Percentiles rank a stretch among this genome's conserved stretches.
Conservation (phyloP, 2,329 filamentous ascomycete species). For the Pseudogymnoascus sp. region DNA sequence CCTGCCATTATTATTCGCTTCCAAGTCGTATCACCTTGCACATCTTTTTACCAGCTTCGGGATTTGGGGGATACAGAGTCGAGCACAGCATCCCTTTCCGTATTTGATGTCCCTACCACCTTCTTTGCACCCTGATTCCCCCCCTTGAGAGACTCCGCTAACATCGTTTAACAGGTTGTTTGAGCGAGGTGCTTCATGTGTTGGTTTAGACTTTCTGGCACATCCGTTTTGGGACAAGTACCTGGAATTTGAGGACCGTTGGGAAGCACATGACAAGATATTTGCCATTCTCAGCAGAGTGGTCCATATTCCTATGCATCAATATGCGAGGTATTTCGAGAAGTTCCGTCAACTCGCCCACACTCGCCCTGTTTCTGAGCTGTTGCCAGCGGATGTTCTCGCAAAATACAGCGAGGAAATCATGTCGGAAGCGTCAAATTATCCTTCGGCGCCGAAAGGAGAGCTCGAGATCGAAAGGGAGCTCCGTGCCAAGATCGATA, state of each 20-base stretch:
- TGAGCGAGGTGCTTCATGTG: conserved; percentile 75
- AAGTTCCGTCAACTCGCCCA: conserved; percentile 74
- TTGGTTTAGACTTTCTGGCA: conserved; percentile 87
- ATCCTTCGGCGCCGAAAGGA: conserved; percentile 46
- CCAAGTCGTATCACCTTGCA: conserved; percentile 32
- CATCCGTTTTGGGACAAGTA: conserved; percentile 99
- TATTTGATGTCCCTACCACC: conserved; percentile 51
- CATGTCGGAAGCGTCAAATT: conserved; percentile 51
- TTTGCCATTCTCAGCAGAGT: conserved; percentile 77
- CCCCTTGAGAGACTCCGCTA: conserved; percentile 11
- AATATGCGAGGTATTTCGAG: conserved; percentile 92
- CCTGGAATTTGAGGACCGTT: conserved; percentile 88
- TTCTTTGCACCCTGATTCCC: conserved; percentile 20
- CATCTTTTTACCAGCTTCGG: conserved; percentile 33
- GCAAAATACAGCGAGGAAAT: conserved; percentile 64
- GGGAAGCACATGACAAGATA: conserved; percentile 76
- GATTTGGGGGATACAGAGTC: conserved; percentile 41
- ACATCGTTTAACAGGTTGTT: conserved; percentile 58
- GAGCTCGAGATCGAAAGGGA: conserved; percentile 79
- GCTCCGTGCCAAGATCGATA: conserved; percentile 70
- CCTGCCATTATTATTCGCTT: conserved; percentile 38
- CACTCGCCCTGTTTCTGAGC: conserved; percentile 61
- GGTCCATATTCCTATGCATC: conserved; percentile 86
- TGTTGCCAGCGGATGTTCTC: conserved; percentile 62
- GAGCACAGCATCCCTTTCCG: conserved; percentile 48